A percentile compares a stretch with the other conserved stretches of the same genome.
These are phyloP conservation scores for Pisolithus microcarpus DNA, from an alignment of 768 basidiomycete genomes.

Conservation along the genomic window DNA sequence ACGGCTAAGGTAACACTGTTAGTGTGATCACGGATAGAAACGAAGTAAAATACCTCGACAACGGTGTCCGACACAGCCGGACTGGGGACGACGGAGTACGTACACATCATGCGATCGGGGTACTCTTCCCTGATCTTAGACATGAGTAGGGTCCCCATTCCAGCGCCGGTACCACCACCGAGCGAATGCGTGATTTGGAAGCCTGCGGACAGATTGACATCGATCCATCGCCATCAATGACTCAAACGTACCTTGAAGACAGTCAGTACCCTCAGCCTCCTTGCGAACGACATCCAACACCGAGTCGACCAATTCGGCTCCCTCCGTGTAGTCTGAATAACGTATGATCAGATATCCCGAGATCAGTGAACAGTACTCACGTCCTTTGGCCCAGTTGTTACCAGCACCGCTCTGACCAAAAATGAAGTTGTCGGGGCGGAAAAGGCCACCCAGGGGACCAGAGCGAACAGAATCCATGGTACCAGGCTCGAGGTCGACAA, in stretches of 20 bases:
- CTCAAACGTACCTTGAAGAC: slow-evolving; percentile 79
- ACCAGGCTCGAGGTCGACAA: slow-evolving; percentile 97
- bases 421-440: slow-evolving; percentile 98
- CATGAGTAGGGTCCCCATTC: slow-evolving; percentile 98
- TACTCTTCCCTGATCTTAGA: slow-evolving; percentile 99
- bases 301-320: slow-evolving; percentile 96
- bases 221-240: neutral
- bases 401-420: slow-evolving; percentile 97
- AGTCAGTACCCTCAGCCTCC: slow-evolving; percentile 97
- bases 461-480: slow-evolving; percentile 92
- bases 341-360: neutral
- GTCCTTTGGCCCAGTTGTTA: slow-evolving; percentile 99
- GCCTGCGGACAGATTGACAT: slow-evolving; percentile 37
- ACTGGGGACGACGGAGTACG: slow-evolving; percentile 96
- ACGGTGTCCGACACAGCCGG: slow-evolving; percentile 99
- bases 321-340: slow-evolving; percentile 68
- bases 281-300: slow-evolving; percentile 98
- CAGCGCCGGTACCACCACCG: slow-evolving; percentile 98
- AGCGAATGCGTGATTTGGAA: slow-evolving; percentile 99
- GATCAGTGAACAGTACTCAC: slow-evolving; percentile 43
- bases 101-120: slow-evolving; percentile 99
- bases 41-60: slow-evolving; percentile 59
- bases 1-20: slow-evolving; percentile 51
- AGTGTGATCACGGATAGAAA: neutral
- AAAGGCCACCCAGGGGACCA: slow-evolving; percentile 83